phyloP scores from a whole-genome alignment of 2,329 filamentous ascomycete species.

The Mariannaea sp. region DNA sequence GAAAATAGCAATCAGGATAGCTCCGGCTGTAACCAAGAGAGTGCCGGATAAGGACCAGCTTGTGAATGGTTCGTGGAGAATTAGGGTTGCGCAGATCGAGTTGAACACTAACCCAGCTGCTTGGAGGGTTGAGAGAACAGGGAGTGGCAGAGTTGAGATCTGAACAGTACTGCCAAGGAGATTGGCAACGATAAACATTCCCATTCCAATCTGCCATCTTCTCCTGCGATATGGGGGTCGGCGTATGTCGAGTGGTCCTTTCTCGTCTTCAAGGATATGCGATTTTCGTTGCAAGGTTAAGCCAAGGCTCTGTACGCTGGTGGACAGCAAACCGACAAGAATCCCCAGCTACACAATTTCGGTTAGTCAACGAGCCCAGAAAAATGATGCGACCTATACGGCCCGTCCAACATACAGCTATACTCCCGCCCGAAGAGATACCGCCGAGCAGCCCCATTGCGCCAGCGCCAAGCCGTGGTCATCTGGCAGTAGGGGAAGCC shows the following conservation, averaged over 20 bases:
- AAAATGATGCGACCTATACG: not conserved
- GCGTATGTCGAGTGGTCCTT: constrained; percentile 75
- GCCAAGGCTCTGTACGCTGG: constrained; percentile 91
- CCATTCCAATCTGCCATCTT: constrained; percentile 97
- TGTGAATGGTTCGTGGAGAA: constrained; percentile 93
- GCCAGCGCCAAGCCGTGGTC: constrained; percentile 48
- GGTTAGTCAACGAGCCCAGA: constrained; percentile 27
- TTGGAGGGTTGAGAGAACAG: constrained; percentile 92
- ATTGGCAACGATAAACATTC: constrained; percentile 95
- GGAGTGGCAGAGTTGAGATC: constrained; percentile 92
- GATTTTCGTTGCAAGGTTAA: constrained; percentile 97
- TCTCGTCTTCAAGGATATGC: constrained; percentile 96
- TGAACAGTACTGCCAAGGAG: constrained; percentile 94
- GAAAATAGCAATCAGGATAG: constrained; percentile 90
- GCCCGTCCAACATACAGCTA: constrained; percentile 63
- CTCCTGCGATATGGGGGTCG: constrained; percentile 87
- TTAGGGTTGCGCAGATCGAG: constrained; percentile 92
- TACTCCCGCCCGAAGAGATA: constrained; percentile 77
- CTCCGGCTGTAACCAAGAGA: constrained; percentile 82
- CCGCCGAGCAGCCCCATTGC: constrained; percentile 75
- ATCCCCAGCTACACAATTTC: constrained; percentile 73
- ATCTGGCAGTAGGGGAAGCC: constrained; percentile 48
- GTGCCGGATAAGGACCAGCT: constrained; percentile 91
- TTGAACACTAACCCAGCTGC: constrained; percentile 98
- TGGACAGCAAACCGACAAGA: constrained; percentile 89